Conservation (phyloP, 106 monocot species). For the Hemerocallis citrina region DNA sequence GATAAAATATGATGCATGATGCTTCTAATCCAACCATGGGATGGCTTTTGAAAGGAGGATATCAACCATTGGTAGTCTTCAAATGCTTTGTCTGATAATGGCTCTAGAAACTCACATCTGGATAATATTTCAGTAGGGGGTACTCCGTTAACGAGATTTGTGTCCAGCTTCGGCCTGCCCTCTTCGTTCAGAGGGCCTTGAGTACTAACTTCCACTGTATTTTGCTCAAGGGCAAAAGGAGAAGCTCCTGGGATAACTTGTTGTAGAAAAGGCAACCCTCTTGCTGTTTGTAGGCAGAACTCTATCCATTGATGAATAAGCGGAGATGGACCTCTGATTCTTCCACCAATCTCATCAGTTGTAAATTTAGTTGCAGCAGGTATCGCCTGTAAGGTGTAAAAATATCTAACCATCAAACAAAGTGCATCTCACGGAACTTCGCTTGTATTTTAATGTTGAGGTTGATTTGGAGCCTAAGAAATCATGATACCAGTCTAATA, state of each 20-base stretch:
- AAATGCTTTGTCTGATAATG: conserved; percentile 54
- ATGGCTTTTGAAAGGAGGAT: conserved; percentile 35
- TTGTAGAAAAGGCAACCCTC: conserved; percentile 62
- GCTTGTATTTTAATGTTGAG: no score
- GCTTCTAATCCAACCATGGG: conserved; percentile 21
- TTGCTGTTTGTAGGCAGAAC: conserved; percentile 73
- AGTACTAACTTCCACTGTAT: background rate
- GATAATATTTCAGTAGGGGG: conserved; percentile 63
- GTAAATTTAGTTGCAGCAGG: conserved; percentile 65
- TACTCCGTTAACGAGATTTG: conserved; percentile 49
- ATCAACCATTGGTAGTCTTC: conserved; percentile 68
- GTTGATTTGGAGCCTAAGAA: no score
- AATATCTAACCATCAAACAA: no score
- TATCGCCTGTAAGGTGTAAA: conserved; percentile 44
- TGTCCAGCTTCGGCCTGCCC: conserved; percentile 42
- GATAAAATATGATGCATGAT: conserved; percentile 1
- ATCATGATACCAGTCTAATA: background rate
- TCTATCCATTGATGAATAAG: conserved; percentile 88
- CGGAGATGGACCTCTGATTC: conserved; percentile 78
- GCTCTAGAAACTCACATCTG: conserved; percentile 75
- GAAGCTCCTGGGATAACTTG: conserved; percentile 68
- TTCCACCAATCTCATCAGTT: conserved; percentile 53
- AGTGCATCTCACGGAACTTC: no score
- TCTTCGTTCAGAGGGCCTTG: background rate
- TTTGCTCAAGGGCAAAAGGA: conserved; percentile 29